Evolutionary conservation across 805 yeast genomes (phyloP), one percentile per base, ranked within the genome.

Genomic region (Ogataea dorogensis): DNA sequence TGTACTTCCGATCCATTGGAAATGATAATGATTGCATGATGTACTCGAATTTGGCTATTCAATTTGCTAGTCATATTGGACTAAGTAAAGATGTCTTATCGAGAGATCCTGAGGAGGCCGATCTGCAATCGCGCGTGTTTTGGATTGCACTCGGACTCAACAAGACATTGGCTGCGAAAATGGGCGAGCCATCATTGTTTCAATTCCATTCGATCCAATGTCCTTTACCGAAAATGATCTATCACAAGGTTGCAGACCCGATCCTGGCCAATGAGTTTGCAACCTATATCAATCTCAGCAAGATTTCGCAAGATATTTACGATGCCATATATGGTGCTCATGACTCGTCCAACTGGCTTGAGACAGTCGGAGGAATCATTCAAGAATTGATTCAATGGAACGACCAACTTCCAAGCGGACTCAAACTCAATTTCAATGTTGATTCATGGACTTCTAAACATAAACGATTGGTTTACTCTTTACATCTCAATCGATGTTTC

Each of bases 121-220:
- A 54, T 28, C 28, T 49, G 12, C 54, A 53, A 35, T 34, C 51
- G 10, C 36, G 55, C 16, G 39, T 54, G 2, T 49, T 47, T 37
- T 55, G 60, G 60, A 46, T 48, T 7, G 31, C 51, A 5, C 54
- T 46, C 36, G 58, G 57, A 6, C 41, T 49, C 13, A 54, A 53
- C 26, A 40, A 54, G 35, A 43, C 49, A 4, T 22, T 51, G n/a
- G 46, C 55, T 7, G 53, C 57, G 8, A 54, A 54, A 34, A 50
- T 49, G 47, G 61, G 61, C 9, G 47, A 49, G 20, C 42, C 45
- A 2, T 42, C 50, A 29, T 28, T 51, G 11, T 25, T 56, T 13
- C 26, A 33, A 2, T 38, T 33, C 30, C 17, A 33, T 5, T 46
- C 48, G 18, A 47, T 55, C 7, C 28, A 40, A 5, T 31, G 58